Evolutionary conservation across 2,329 filamentous ascomycete genomes (phyloP), one percentile per base, ranked within the genome.

Genomic region (Oidium heveae): DNA sequence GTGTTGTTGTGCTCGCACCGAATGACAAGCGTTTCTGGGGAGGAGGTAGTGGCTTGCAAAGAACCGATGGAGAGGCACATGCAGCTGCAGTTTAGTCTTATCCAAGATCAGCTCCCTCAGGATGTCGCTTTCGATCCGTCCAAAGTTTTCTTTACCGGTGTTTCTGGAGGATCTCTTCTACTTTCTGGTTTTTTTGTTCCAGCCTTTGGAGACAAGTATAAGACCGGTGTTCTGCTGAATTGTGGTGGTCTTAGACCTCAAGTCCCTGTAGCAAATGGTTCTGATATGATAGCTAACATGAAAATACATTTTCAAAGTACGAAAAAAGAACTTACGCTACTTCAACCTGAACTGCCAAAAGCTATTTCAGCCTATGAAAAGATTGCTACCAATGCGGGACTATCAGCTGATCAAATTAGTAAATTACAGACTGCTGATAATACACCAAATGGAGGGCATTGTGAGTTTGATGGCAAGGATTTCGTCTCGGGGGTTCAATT

Each of bases 1-100:
- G 93, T 80, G 55, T 89, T 78, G 37, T 85, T 67, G 60, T 89
- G 77, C 0, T 78, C 13, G 73, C 75, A 0, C 75, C 75, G 6
- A 69, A 76, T 62, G 62, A 66, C 54, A 71, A 74, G 57, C 69
- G 74, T 36, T 76, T 77, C 68, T 79, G 75, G 75, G 75, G 75
- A 55, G 74, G 74, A 51, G 72, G 72, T 50, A 56, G 65, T 2
- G 74, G 74, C 0, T 68, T 75, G 22, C 61, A 73, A 46, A 71
- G 75, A 22, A 72, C 72, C 4, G 71, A 78, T 61, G 75, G 75
- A 57, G 74, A 70, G 0, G 72, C 68, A 7, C 74, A 79, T 64
- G 67, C 75, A 0, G 71, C 74, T 57, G 74, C 74, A 32, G 74
- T 78, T 46, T 57, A 71, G 74, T 57, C 68, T 77, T 24, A 66